phyloP scores from a whole-genome alignment of 805 yeast genomes.

The Soucietia sequanensis region DNA sequence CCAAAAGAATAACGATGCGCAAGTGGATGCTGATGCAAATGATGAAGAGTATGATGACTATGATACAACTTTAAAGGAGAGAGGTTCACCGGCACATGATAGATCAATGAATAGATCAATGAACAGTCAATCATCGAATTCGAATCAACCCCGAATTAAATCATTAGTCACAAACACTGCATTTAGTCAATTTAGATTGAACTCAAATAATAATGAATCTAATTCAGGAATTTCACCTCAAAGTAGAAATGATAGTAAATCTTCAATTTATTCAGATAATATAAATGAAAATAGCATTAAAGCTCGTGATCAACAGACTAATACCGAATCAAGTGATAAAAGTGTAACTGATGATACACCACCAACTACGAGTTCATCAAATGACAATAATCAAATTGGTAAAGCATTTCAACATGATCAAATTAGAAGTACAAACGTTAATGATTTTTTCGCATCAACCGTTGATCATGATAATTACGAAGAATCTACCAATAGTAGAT shows the following conservation, averaged over 20 bases:
- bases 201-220: slow-evolving; percentile 7
- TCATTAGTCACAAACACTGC: slow-evolving; percentile 37
- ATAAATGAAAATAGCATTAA: neutral
- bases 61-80: slow-evolving; percentile 4
- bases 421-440: neutral
- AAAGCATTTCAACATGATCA: neutral
- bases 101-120: neutral
- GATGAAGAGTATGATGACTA: slow-evolving; percentile 6
- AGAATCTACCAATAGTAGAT: neutral
- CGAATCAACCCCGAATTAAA: slow-evolving; percentile 19
- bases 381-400: neutral
- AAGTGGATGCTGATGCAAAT: too few species aligned
- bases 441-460: slow-evolving; percentile 1
- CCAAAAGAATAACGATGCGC: too few species aligned
- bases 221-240: neutral
- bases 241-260: slow-evolving; percentile 1
- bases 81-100: slow-evolving; percentile 10
- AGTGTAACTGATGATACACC: slow-evolving; percentile 13
- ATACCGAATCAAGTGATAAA: slow-evolving; percentile 12
- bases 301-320: neutral
- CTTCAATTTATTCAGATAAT: slow-evolving; percentile 2
- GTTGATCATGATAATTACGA: neutral
- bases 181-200: slow-evolving; percentile 30
- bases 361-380: slow-evolving; percentile 16
- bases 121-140: slow-evolving; percentile 1